phyloP scores from a whole-genome alignment of 371 early-diverging fungal genomes.

The Sporodiniella umbellata region DNA sequence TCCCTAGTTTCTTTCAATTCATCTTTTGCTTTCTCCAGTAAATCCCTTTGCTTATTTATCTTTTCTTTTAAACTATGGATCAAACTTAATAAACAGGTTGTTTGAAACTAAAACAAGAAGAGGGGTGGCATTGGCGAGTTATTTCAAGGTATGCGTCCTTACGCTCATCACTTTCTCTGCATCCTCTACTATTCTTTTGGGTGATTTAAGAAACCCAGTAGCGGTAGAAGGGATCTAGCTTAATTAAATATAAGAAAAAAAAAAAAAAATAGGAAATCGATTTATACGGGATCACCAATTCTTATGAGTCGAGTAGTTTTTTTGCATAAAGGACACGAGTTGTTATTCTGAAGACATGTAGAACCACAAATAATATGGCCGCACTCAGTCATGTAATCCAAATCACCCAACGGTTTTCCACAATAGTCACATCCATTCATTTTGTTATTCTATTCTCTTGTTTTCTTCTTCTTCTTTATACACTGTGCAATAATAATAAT shows the following conservation, averaged over 20 bases:
- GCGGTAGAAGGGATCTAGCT: conserved; percentile 6
- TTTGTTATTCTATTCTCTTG: neutral
- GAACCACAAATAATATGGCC: conserved; percentile 20
- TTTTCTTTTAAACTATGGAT: conserved; percentile 5
- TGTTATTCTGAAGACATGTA: conserved; percentile 1
- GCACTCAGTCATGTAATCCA: conserved; percentile 23
- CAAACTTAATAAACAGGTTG: conserved; percentile 1
- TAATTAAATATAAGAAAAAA: too few species aligned
- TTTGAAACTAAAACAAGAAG: too few species aligned
- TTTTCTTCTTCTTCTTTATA: neutral
- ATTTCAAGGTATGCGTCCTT: too few species aligned
- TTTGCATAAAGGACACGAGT: conserved; percentile 15
- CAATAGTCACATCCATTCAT: conserved; percentile 13
- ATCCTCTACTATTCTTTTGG: conserved; percentile 11
- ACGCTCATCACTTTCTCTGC: conserved; percentile 15
- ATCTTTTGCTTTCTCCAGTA: conserved; percentile 10
- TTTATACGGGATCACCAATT: conserved; percentile 18
- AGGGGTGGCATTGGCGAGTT: too few species aligned
- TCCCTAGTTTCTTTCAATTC: conserved; percentile 7
- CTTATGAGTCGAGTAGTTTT: conserved; percentile 5
- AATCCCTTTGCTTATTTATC: conserved; percentile 6
- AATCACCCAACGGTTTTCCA: conserved; percentile 4
- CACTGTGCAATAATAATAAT: conserved; percentile 3
- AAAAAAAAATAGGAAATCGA: too few species aligned
- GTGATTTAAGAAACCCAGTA: conserved; percentile 10